phyloP scores from a whole-genome alignment of 129 eudicot species.

The Flaveria ramosissima region DNA sequence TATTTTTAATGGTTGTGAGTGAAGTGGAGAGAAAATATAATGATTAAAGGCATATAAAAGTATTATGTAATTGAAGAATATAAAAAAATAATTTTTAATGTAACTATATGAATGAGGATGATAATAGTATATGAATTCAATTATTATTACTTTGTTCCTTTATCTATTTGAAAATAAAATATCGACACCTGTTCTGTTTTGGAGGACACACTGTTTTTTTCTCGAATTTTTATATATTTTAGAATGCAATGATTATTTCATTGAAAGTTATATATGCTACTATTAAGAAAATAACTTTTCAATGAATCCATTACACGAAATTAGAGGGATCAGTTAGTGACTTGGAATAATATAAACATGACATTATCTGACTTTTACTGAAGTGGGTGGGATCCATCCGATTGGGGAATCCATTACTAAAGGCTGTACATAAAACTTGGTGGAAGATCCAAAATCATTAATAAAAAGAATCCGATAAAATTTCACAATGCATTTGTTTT shows the following conservation, averaged over 20 bases:
- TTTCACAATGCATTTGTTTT: constrained; percentile 22
- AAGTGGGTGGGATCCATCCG: constrained; percentile 38
- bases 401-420: constrained; percentile 35
- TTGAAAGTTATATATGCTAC: background rate
- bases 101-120: no score
- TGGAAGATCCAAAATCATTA: constrained; percentile 28
- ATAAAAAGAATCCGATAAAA: background rate
- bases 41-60: no score
- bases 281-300: background rate
- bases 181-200: background rate
- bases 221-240: background rate
- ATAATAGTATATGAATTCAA: no score
- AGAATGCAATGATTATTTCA: background rate
- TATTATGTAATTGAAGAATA: no score
- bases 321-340: background rate
- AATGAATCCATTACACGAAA: background rate
- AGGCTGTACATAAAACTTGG: constrained; percentile 20
- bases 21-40: no score
- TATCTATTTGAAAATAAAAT: background rate
- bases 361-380: background rate
- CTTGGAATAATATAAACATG: constrained; percentile 11
- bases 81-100: no score
- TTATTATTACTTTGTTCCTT: no score
- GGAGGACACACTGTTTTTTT: background rate
- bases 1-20: no score